Evolutionary conservation across 2,329 filamentous ascomycete genomes (phyloP), one percentile per base, ranked within the genome.

Genomic region (Thielaviopsis euricoi): DNA sequence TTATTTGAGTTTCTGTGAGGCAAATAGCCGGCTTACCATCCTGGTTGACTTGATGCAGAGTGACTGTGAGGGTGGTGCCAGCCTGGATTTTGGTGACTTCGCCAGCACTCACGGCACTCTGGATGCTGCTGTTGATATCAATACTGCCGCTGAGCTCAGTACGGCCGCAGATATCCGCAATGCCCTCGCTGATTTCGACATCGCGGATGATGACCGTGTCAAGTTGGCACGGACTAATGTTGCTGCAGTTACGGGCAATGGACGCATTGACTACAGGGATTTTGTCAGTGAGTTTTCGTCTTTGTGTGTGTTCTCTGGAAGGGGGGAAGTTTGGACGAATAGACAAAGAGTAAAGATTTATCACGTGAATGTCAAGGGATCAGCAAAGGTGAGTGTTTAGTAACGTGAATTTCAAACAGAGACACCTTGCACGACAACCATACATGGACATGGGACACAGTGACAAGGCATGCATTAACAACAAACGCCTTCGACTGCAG

Each of bases 221-320:
- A 61, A 81, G 78, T 65, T 85, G 81, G 71, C 82, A 85, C n/a
- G 81, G 81, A 66, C 74, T 80, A 70, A 83, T 81, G 58, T 71
- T 71, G 17, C 79, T 82, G 67, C 81, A 82, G 67, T 83, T 81
- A 61, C 82, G 76, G 25, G 81, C 78, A 63, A 82, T 73, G 60
- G 68, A 68, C 46, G 74, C 68, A 63, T 79, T 74, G 59, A 83
- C 75, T 76, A 53, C 1, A 46, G 19, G 4, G 15, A n/a, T 55
- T 33, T 55, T 25, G 46, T n/a, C n/a, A n/a, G n/a, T n/a, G n/a
- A n/a, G n/a, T n/a, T n/a, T n/a, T n/a, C n/a, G n/a, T n/a, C n/a
- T n/a, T n/a, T n/a, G n/a, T n/a, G n/a, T n/a, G n/a, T n/a, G n/a
- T 10, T 29, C 3, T 26, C 7, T n/a, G 3, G 10, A 22, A 40